A percentile compares a stretch with the other conserved stretches of the same genome.
Conservation (phyloP, 768 basidiomycete genomes). For the Suillus decipiens region DNA sequence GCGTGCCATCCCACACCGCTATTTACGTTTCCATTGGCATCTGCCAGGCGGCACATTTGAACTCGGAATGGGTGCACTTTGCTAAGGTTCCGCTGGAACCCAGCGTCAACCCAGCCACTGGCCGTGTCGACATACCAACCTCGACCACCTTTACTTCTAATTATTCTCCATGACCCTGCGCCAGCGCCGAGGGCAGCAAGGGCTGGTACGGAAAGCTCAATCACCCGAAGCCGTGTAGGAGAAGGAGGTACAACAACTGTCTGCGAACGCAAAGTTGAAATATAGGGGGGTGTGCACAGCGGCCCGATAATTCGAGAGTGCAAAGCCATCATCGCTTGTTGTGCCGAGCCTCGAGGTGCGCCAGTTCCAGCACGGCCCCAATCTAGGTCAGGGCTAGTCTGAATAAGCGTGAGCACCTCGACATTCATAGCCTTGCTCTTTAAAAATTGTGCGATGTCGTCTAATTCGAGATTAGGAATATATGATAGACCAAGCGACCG, state of each 20-base stretch:
- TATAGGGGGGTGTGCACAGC: constrained; percentile 77
- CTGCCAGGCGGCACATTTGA: constrained; percentile 72
- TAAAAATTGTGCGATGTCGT: constrained; percentile 68
- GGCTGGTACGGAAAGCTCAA: constrained; percentile 78
- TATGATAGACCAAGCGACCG: constrained; percentile 91
- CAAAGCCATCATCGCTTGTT: constrained; percentile 74
- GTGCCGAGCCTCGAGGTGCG: constrained; percentile 42
- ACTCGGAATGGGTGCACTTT: constrained; percentile 64
- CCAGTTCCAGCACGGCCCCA: constrained; percentile 43
- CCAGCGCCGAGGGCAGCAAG: constrained; percentile 75
- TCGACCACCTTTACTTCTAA: constrained; percentile 90
- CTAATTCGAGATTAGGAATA: constrained; percentile 70
- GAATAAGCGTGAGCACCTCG: constrained; percentile 82
- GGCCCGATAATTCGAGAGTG: constrained; percentile 81
- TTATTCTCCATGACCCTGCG: constrained; percentile 82
- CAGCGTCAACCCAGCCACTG: constrained; percentile 69
- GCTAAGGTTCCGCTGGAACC: constrained; percentile 59
- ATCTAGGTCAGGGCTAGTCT: constrained; percentile 76
- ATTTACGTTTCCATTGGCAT: constrained; percentile 86
- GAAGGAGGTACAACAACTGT: constrained; percentile 39
- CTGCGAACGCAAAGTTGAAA: constrained; percentile 49
- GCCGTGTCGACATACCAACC: constrained; percentile 96
- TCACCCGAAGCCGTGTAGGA: constrained; percentile 78
- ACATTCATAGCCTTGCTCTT: constrained; percentile 66
- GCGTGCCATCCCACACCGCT: constrained; percentile 95